Evolutionary conservation across 73 alveolate species (phyloP), one percentile per base, ranked within the genome.

Genomic region (Paramecium bursaria): DNA sequence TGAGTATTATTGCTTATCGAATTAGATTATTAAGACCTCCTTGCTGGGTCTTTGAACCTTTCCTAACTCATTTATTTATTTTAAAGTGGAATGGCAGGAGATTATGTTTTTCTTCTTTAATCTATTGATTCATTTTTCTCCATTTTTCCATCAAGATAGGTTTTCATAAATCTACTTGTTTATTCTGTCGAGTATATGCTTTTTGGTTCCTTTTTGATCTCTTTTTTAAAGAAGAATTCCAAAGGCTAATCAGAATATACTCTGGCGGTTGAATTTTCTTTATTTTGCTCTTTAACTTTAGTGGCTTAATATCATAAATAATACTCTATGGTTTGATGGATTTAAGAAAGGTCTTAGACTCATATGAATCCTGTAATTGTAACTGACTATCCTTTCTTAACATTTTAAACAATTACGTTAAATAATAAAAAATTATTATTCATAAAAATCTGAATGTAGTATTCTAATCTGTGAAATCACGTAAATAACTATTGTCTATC

Each of bases 251-350:
- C 82, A 9, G 82, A 67, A 67, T 67, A 47, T 21, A 42, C 27
- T 67, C 82, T 31, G 19, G 82, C 82, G n/a, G 82, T 30, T 30
- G 76, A 57, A 30, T 57, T 57, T 50, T 57, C 76, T 50, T 57
- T 67, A 67, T 67, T 67, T 30, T 67, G n/a, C n/a, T n/a, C n/a
- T n/a, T n/a, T n/a, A n/a, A n/a, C n/a, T n/a, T n/a, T n/a, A n/a
- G n/a, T n/a, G n/a, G n/a, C n/a, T n/a, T n/a, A n/a, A n/a, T n/a
- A n/a, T n/a, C n/a, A n/a, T n/a, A n/a, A n/a, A n/a, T n/a, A n/a
- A n/a, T n/a, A n/a, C n/a, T n/a, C n/a, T n/a, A n/a, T n/a, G n/a
- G n/a, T n/a, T n/a, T n/a, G n/a, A n/a, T n/a, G n/a, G n/a, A n/a
- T n/a, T n/a, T n/a, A n/a, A n/a, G n/a, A n/a, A n/a, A n/a, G n/a